phyloP scores from a whole-genome alignment of 169 alveolate genomes.

The Plasmodium adleri region DNA sequence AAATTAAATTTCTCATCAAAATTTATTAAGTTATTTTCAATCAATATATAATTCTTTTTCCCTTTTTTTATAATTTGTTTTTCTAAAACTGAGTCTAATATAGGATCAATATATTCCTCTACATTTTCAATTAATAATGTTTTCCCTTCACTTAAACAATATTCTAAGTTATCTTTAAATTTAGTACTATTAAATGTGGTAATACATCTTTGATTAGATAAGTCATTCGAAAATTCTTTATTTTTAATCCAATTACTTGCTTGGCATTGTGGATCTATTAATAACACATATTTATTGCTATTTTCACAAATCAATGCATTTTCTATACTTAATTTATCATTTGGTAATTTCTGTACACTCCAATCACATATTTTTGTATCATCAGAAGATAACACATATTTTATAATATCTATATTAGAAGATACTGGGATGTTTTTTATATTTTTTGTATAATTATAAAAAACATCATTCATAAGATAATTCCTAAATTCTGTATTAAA shows the following conservation, averaged over 20 bases:
- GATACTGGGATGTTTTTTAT: conserved; percentile 89
- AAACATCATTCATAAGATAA: conserved; percentile 90
- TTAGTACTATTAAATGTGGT: conserved; percentile 88
- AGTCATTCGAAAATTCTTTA: conserved; percentile 81
- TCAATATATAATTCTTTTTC: conserved; percentile 88
- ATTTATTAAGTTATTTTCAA: conserved; percentile 94
- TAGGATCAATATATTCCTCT: conserved; percentile 96
- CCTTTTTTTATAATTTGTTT: conserved; percentile 93
- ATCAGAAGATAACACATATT: conserved; percentile 53
- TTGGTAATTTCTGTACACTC: conserved; percentile 85
- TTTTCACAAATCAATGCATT: conserved; percentile 87
- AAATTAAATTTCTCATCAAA: conserved; percentile 94
- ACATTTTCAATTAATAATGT: conserved; percentile 95
- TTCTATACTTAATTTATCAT: conserved; percentile 86
- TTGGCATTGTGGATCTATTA: conserved; percentile 90
- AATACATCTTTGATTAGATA: conserved; percentile 89
- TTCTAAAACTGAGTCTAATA: conserved; percentile 96
- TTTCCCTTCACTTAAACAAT: conserved; percentile 94
- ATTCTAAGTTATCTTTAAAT: conserved; percentile 94
- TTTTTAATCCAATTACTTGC: conserved; percentile 87
- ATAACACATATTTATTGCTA: conserved; percentile 85
- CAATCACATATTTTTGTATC: conserved; percentile 80
- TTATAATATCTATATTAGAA: conserved; percentile 56
- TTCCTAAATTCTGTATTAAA: conserved; percentile 96
- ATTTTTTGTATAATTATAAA: conserved; percentile 89